These are phyloP conservation scores for Meyerozyma carpophila DNA, from an alignment of 1,139 yeast genomes.

Conservation along the genomic window DNA sequence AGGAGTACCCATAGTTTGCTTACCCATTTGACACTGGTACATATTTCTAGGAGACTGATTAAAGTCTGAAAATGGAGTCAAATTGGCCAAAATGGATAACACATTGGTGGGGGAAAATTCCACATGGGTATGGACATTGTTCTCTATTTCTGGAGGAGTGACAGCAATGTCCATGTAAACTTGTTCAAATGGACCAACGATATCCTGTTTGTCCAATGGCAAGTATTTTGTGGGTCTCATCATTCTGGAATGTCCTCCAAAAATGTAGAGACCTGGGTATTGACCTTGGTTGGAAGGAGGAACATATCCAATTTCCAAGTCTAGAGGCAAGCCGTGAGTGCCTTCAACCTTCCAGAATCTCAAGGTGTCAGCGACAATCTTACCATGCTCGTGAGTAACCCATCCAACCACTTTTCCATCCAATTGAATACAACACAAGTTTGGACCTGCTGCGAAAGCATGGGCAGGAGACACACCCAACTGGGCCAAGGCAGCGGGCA, in stretches of 20 bases:
- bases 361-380: slow-evolving; percentile 79
- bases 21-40: slow-evolving; percentile 99
- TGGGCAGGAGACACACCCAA: slow-evolving; percentile 82
- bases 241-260: slow-evolving; percentile 93
- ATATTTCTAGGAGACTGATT: slow-evolving; percentile 99
- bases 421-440: slow-evolving; percentile 80
- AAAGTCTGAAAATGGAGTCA: slow-evolving; percentile 97
- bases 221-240: slow-evolving; percentile 91
- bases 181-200: slow-evolving; percentile 96
- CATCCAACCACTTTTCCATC: slow-evolving; percentile 94
- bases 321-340: slow-evolving; percentile 66
- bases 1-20: slow-evolving; percentile 99
- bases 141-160: slow-evolving; percentile 84
- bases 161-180: slow-evolving; percentile 96
- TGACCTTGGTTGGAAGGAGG: slow-evolving; percentile 96
- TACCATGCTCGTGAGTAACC: slow-evolving; percentile 88
- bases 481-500: slow-evolving; percentile 61
- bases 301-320: slow-evolving; percentile 88
- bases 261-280: slow-evolving; percentile 89
- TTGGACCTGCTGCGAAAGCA: slow-evolving; percentile 82
- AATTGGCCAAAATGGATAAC: slow-evolving; percentile 86
- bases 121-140: slow-evolving; percentile 81
- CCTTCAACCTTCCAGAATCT: slow-evolving; percentile 94
- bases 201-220: slow-evolving; percentile 76
- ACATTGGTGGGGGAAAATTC: slow-evolving; percentile 94